These are phyloP conservation scores for Cardiospermum halicacabum DNA, from an alignment of 345 rosid species.

Conservation along the genomic window DNA sequence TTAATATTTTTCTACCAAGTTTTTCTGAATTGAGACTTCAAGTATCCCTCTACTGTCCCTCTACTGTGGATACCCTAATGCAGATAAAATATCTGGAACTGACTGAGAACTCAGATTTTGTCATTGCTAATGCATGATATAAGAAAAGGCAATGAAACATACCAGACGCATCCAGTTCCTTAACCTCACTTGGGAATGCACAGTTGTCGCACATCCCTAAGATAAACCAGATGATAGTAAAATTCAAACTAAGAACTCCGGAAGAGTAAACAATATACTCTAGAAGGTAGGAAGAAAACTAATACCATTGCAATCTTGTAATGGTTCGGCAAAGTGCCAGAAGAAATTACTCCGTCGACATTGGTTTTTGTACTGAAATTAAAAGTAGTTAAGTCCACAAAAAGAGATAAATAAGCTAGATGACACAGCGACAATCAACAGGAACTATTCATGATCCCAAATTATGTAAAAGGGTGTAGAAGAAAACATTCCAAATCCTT, in stretches of 20 bases:
- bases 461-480: neutral
- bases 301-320: constrained; percentile 89
- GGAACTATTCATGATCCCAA: neutral
- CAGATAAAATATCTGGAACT: neutral
- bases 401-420: neutral
- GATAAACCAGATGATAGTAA: constrained; percentile 15
- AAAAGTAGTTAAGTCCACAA: constrained; percentile 9
- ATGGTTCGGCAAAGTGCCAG: constrained; percentile 81
- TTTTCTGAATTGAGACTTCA: too few relatives aligned
- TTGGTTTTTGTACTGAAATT: constrained; percentile 63
- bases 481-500: neutral
- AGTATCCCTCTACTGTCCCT: too few relatives aligned
- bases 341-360: constrained; percentile 83
- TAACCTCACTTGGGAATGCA: constrained; percentile 60
- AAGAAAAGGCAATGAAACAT: constrained; percentile 25
- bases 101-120: neutral
- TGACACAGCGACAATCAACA: neutral
- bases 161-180: constrained; percentile 73
- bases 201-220: constrained; percentile 96
- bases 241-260: constrained; percentile 3
- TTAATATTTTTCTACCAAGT: too few relatives aligned
- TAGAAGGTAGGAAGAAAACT: neutral
- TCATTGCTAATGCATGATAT: neutral
- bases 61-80: too few relatives aligned
- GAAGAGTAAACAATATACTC: constrained; percentile 6